These are phyloP conservation scores for Coemansia sp. DNA, from an alignment of 192 early-diverging fungal genomes.

Conservation along the genomic window DNA sequence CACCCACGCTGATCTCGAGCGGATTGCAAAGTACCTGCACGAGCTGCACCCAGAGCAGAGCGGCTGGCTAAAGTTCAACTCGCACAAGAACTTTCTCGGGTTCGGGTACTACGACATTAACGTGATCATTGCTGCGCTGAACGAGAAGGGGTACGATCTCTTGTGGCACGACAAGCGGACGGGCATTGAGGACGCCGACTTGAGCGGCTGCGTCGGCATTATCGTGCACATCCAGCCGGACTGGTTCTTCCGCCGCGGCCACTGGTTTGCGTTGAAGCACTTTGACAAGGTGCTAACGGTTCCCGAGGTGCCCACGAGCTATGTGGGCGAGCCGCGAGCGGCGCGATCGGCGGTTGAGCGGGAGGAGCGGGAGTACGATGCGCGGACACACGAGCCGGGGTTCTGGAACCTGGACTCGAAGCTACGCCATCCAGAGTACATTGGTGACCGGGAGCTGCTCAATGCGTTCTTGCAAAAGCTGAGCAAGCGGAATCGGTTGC, in stretches of 20 bases:
- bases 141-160: conserved; percentile 33
- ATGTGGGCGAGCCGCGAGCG: conserved; percentile 39
- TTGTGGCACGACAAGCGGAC: conserved; percentile 43
- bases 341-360: conserved; percentile 16
- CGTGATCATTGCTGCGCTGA: conserved; percentile 39
- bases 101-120: conserved; percentile 54
- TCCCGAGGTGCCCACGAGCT: conserved; percentile 17
- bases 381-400: conserved; percentile 21
- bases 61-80: conserved; percentile 43
- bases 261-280: conserved; percentile 48
- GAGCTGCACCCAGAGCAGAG: conserved; percentile 21
- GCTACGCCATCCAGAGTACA: conserved; percentile 28
- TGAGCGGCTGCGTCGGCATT: conserved; percentile 24
- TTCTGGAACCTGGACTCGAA: conserved; percentile 51
- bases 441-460: conserved; percentile 27
- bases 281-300: conserved; percentile 21
- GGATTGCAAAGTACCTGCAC: conserved; percentile 40
- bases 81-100: conserved; percentile 42
- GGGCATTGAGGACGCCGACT: conserved; percentile 24
- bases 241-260: conserved; percentile 45
- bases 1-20: conserved; percentile 44
- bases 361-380: conserved; percentile 24
- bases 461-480: conserved; percentile 23
- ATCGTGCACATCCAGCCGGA: conserved; percentile 42
- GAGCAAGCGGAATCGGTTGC: conserved; percentile 33